phyloP scores from a whole-genome alignment of 257 asterid species.

The Forsythia viridissima region DNA sequence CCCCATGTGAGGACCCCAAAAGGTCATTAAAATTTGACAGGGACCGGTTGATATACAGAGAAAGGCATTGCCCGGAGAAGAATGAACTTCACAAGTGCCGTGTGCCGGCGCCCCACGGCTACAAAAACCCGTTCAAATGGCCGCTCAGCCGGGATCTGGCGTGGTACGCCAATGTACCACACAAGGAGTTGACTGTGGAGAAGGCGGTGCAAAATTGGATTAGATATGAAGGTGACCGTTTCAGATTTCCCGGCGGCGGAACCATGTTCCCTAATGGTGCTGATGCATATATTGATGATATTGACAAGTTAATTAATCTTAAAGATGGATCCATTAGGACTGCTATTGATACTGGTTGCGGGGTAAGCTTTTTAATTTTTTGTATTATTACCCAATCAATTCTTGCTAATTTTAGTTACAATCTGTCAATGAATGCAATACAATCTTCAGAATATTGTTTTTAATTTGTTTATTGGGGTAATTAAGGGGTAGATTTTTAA shows the following conservation, averaged over 20 bases:
- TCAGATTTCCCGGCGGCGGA: constrained; percentile 90
- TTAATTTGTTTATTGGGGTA: neutral
- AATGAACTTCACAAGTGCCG: constrained; percentile 61
- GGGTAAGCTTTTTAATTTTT: constrained; percentile 43
- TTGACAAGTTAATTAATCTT: constrained; percentile 65
- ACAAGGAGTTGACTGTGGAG: constrained; percentile 77
- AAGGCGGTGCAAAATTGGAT: constrained; percentile 94
- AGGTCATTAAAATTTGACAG: constrained; percentile 56
- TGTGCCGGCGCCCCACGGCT: constrained; percentile 72
- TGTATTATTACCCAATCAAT: neutral
- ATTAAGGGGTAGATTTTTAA: constrained; percentile 23
- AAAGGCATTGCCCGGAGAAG: constrained; percentile 71
- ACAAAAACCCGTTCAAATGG: constrained; percentile 76
- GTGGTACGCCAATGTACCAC: constrained; percentile 92
- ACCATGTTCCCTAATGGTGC: constrained; percentile 91
- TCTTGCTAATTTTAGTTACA: neutral
- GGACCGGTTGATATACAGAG: constrained; percentile 59
- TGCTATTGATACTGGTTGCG: constrained; percentile 96
- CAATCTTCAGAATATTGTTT: neutral
- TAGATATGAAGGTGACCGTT: constrained; percentile 67
- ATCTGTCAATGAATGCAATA: too few relatives aligned
- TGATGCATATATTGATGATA: constrained; percentile 68
- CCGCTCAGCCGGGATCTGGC: constrained; percentile 73
- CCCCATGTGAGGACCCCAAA: constrained; percentile 76
- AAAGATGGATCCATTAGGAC: constrained; percentile 79